Conservation (phyloP, 495 filamentous ascomycete genomes). For the Talaromyces wortmannii region DNA sequence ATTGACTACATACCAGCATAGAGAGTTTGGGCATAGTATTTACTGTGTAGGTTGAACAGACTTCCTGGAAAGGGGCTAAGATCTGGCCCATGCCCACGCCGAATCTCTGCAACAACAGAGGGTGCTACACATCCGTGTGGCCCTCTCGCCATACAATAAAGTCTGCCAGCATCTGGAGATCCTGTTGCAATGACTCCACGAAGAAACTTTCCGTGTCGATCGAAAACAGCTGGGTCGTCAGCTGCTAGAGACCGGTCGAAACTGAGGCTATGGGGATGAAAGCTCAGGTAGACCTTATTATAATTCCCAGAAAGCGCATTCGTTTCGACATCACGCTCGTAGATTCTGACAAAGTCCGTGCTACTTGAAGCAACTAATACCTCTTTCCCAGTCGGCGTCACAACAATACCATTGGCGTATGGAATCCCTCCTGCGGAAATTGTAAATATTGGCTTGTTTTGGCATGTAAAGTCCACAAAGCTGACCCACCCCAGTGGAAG, state of each 20-base stretch:
- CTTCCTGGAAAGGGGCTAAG: slow-evolving; percentile 5
- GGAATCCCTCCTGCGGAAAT: slow-evolving; percentile 1
- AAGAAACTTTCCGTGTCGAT: neutral
- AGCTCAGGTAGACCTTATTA: slow-evolving; percentile 1
- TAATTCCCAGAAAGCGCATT: neutral
- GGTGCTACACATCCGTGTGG: slow-evolving; percentile 4
- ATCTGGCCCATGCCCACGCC: slow-evolving; percentile 1
- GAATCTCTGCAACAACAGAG: slow-evolving; percentile 5
- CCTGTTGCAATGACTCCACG: slow-evolving; percentile 3
- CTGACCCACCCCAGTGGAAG: slow-evolving; percentile 2
- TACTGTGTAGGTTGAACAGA: slow-evolving; percentile 1
- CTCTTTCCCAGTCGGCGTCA: slow-evolving; percentile 4
- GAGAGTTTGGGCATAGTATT: slow-evolving; percentile 2
- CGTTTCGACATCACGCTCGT: neutral
- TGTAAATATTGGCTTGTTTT: neutral
- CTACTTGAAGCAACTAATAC: slow-evolving; percentile 3
- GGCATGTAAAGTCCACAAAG: neutral
- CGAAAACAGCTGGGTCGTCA: neutral
- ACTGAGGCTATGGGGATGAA: slow-evolving; percentile 1
- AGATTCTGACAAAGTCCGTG: slow-evolving; percentile 1
- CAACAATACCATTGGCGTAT: slow-evolving; percentile 4
- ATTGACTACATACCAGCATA: neutral
- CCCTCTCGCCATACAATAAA: slow-evolving; percentile 3
- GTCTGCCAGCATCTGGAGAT: slow-evolving; percentile 5
- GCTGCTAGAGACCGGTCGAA: neutral